Conservation (phyloP, 2,329 filamentous ascomycete species). For the Hypoxylon sp. region DNA sequence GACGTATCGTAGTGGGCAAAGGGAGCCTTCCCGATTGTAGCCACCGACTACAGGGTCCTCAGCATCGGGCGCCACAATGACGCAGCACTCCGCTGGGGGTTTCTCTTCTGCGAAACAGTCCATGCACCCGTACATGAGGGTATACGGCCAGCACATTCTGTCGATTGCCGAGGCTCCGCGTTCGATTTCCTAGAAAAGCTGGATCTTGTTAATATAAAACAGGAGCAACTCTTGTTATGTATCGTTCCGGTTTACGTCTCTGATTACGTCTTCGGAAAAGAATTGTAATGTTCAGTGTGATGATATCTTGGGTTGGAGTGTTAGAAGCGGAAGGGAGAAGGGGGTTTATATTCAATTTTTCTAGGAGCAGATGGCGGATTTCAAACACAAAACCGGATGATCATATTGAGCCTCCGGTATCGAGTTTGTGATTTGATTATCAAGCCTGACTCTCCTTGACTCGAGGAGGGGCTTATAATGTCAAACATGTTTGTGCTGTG, state of each 20-base stretch:
- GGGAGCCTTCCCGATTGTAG: conserved; percentile 8
- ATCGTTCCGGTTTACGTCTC: too few relatives aligned
- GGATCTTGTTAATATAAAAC: background rate
- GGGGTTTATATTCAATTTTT: background rate
- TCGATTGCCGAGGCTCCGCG: background rate
- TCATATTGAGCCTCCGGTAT: background rate
- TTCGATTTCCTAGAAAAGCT: background rate
- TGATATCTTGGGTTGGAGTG: background rate
- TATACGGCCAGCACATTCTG: conserved; percentile 13
- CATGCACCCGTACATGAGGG: conserved; percentile 9
- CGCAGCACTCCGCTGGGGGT: background rate
- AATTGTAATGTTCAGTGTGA: background rate
- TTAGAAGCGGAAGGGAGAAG: background rate
- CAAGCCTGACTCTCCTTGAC: background rate
- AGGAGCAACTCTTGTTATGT: background rate
- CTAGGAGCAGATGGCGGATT: background rate
- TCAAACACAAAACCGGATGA: background rate
- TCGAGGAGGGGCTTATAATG: background rate
- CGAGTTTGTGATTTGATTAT: background rate
- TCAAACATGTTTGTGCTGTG: background rate
- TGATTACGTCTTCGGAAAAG: background rate
- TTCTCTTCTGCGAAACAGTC: conserved; percentile 4
- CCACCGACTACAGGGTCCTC: conserved; percentile 7
- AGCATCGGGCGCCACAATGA: background rate
- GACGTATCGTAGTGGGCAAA: conserved; percentile 4